A percentile compares a stretch with the other conserved stretches of the same genome.
These are phyloP conservation scores for Paramecium octaurelia DNA, from an alignment of 73 alveolate genomes.

Conservation along the genomic window DNA sequence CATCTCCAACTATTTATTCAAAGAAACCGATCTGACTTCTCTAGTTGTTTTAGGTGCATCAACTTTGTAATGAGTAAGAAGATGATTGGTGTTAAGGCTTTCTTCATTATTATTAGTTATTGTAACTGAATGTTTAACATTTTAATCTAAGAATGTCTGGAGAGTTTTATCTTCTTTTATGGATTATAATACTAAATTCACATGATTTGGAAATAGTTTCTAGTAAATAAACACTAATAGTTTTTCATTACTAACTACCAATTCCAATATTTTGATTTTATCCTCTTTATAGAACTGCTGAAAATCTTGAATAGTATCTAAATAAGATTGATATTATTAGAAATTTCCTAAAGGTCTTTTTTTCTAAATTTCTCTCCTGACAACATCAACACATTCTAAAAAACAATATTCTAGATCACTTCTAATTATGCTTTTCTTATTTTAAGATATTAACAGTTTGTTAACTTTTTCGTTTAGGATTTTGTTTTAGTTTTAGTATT, in stretches of 20 bases:
- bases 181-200: conserved; percentile 32
- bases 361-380: conserved; percentile 77
- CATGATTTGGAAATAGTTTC: conserved; percentile 67
- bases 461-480: background rate
- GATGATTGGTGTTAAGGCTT: background rate
- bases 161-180: background rate
- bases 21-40: background rate
- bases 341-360: conserved; percentile 30
- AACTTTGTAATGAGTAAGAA: background rate
- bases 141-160: background rate
- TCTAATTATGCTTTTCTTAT: conserved; percentile 58
- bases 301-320: conserved; percentile 16
- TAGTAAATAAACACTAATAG: conserved; percentile 64
- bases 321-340: background rate
- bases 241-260: conserved; percentile 66
- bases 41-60: background rate
- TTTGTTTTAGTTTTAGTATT: background rate
- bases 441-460: background rate
- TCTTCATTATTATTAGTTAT: background rate
- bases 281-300: conserved; percentile 50
- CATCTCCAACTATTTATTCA: background rate
- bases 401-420: conserved; percentile 83
- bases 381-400: conserved; percentile 85
- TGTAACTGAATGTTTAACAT: background rate
- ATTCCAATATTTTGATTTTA: conserved; percentile 66